phyloP scores from a whole-genome alignment of 306 rosid genomes.

The Lablab purpureus region DNA sequence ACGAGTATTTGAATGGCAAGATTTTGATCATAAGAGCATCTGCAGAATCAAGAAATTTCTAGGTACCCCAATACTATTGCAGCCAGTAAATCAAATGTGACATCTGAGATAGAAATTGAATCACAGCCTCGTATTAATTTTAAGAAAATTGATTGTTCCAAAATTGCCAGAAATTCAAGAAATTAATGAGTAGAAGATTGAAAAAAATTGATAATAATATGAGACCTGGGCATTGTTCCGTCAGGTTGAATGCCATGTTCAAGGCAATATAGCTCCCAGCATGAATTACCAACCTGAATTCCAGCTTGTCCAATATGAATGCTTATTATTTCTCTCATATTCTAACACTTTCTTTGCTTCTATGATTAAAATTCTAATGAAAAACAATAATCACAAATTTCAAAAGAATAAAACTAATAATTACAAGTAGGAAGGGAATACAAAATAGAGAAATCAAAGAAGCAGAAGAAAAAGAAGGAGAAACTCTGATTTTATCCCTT shows the following conservation, averaged over 20 bases:
- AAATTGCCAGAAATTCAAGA: not conserved
- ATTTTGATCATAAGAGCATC: not conserved
- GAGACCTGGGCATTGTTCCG: conserved; percentile 76
- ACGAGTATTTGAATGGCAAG: not conserved
- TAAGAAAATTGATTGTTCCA: not conserved
- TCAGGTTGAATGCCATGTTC: conserved; percentile 81
- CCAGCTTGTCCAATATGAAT: conserved; percentile 87
- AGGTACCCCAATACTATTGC: not conserved
- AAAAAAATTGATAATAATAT: not conserved
- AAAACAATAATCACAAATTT: conserved; percentile 5
- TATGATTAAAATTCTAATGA: conserved; percentile 25
- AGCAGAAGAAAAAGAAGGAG: conserved; percentile 11
- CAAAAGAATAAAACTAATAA: not conserved
- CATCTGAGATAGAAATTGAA: conserved; percentile 13
- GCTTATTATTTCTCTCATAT: conserved; percentile 77
- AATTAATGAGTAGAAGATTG: not conserved
- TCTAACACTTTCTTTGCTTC: not conserved
- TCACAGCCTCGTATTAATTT: not conserved
- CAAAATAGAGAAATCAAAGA: conserved; percentile 19
- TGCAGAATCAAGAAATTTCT: not conserved
- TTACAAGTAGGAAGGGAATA: conserved; percentile 8
- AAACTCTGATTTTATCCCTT: conserved; percentile 5
- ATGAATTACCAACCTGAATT: conserved; percentile 81
- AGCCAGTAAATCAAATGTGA: not conserved
- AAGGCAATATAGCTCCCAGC: conserved; percentile 86